Evolutionary conservation across 495 filamentous ascomycete species (phyloP).

Genomic region (Hamigera avellanea): DNA sequence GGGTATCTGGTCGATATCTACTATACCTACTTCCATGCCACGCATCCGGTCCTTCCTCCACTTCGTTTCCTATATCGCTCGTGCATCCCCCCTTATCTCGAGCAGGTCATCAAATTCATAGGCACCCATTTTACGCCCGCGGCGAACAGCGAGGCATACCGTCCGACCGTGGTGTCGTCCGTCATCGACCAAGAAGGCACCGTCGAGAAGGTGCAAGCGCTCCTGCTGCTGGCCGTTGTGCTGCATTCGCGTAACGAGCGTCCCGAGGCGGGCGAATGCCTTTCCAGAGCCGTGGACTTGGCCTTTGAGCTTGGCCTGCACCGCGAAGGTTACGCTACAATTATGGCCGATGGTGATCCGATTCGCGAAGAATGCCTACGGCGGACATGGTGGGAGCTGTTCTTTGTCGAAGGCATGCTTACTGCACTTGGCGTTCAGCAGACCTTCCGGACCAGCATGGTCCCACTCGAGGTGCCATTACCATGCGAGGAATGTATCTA

Average conservation of each 20-base stretch:
- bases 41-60: conserved; percentile 33
- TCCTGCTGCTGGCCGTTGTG: conserved; percentile 65
- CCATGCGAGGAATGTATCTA: conserved; percentile 39
- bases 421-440: conserved; percentile 33
- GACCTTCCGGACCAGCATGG: conserved; percentile 20
- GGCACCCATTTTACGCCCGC: conserved; percentile 32
- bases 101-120: conserved; percentile 37
- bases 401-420: conserved; percentile 55
- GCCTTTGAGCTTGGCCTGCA: conserved; percentile 71
- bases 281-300: conserved; percentile 53
- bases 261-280: conserved; percentile 50
- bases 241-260: conserved; percentile 66
- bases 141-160: conserved; percentile 27
- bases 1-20: conserved; percentile 35
- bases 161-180: conserved; percentile 21
- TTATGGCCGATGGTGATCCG: conserved; percentile 34
- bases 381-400: conserved; percentile 88
- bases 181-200: conserved; percentile 23
- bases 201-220: conserved; percentile 54
- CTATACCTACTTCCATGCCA: conserved; percentile 33
- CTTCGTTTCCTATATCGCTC: conserved; percentile 18
- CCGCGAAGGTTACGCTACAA: conserved; percentile 36
- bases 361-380: conserved; percentile 66
- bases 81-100: conserved; percentile 23
- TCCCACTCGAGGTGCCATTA: conserved; percentile 27